Conservation (phyloP, 2,329 filamentous ascomycete genomes). For the Onygenales sp. region DNA sequence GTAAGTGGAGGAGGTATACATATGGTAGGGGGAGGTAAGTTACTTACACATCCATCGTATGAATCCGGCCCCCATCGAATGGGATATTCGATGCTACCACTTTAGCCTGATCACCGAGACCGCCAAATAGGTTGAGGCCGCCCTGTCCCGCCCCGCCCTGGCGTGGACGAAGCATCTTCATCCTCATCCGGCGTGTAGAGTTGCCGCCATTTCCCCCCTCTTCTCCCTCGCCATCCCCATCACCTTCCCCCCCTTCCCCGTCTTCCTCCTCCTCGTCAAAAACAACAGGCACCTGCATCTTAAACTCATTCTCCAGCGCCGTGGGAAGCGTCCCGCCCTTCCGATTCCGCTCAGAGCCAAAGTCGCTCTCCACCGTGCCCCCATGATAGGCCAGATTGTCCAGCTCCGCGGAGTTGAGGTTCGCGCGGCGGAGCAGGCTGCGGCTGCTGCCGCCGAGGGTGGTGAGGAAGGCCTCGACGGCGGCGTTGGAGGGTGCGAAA, state of each 20-base stretch:
- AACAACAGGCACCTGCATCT: neutral
- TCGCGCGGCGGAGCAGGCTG: neutral
- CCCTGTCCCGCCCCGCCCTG: neutral
- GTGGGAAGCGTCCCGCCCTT: neutral
- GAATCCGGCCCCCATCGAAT: neutral
- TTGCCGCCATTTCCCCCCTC: neutral
- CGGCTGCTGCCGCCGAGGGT: too few species aligned
- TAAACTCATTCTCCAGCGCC: neutral
- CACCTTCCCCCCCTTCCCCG: neutral
- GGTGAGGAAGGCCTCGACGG: neutral
- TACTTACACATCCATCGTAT: neutral
- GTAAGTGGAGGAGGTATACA: neutral
- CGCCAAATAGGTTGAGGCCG: neutral
- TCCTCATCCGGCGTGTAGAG: neutral
- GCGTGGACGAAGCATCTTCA: neutral
- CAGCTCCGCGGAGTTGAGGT: neutral
- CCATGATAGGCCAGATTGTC: neutral
- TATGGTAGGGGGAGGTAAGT: neutral
- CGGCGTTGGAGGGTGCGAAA: neutral
- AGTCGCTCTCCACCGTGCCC: neutral
- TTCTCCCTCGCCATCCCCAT: neutral
- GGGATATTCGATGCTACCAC: neutral
- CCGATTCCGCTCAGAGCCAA: neutral
- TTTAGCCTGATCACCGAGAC: neutral
- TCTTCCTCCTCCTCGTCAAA: neutral